Evolutionary conservation across 331 rosid species (phyloP), one percentile per base, ranked within the genome.

Genomic region (Arachis monticola): DNA sequence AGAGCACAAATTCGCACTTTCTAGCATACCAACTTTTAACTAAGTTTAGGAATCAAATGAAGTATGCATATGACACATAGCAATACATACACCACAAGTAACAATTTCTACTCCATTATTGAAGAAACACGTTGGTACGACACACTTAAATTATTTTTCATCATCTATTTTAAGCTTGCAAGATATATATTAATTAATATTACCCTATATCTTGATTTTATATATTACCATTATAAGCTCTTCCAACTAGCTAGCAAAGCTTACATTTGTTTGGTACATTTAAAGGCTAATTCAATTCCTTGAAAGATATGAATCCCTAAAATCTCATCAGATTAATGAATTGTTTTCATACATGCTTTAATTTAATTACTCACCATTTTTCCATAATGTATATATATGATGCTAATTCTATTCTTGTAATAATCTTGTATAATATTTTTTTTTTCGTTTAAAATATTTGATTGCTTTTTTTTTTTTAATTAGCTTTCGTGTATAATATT

Each of bases 261-360:
- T 30, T 17, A 35, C 40, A 68, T 67, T 71, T 10, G 51, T 51
- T 79, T 47, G 74, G 70, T 63, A 61, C 72, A 63, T 55, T 57
- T 32, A 40, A 60, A 67, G 32, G 55, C 51, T 31, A 76, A 52
- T 78, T 74, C 77, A 47, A 58, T 79, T 81, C 59, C 78, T 75
- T 72, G 73, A 72, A 82, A 82, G 82, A 67, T 62, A 75, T 72
- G 72, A n/a, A 41, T 38, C 67, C 22, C 27, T 58, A 44, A 35
- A 42, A 68, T 64, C 64, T 76, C 47, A 41, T 73, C 78, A 62
- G 77, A 77, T 62, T 42, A 55, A 50, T 35, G 9, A 45, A 50
- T 41, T 58, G 46, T 74, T 76, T 65, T 46, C 10, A 14, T 70
- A 60, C 58, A 46, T 42, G 45, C 65, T 78, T 73, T 73, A 35